Evolutionary conservation across 805 yeast genomes (phyloP).

Genomic region (Yarrowia sp.): DNA sequence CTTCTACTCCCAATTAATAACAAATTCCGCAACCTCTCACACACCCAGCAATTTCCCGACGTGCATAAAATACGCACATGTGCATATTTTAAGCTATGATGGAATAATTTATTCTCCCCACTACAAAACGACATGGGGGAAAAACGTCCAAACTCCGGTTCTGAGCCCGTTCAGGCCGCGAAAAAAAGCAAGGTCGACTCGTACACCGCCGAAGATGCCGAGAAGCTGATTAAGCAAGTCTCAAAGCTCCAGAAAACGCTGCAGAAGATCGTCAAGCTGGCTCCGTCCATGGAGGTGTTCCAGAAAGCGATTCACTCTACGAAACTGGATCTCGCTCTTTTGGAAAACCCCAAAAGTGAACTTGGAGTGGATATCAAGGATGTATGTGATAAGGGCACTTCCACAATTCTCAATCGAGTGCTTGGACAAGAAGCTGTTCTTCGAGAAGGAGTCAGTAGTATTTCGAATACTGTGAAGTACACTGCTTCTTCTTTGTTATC

Average conservation of each 20-base stretch:
- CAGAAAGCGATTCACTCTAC: neutral
- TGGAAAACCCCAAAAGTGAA: constrained; percentile 17
- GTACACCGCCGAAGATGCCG: neutral
- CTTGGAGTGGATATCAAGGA: constrained; percentile 6
- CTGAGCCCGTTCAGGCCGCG: neutral
- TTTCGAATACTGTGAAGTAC: neutral
- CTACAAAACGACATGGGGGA: neutral
- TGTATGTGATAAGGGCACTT: neutral
- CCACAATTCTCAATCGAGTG: neutral
- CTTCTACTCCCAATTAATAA: too few relatives aligned
- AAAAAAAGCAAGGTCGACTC: neutral
- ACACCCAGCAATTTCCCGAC: too few relatives aligned
- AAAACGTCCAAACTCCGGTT: neutral
- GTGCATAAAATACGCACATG: too few relatives aligned
- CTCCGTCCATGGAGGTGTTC: constrained; percentile 16
- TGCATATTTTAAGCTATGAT: neutral
- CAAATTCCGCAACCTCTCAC: too few relatives aligned
- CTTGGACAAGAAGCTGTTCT: neutral
- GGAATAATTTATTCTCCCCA: constrained; percentile 10
- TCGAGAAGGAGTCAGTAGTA: neutral
- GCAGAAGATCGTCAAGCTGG: constrained; percentile 22
- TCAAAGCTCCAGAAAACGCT: constrained; percentile 28
- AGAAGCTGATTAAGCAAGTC: constrained; percentile 12
- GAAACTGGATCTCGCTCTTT: neutral
- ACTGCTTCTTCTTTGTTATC: neutral